These are phyloP conservation scores for Dujonia santamariae DNA, from an alignment of 1,139 yeast genomes.

Conservation along the genomic window DNA sequence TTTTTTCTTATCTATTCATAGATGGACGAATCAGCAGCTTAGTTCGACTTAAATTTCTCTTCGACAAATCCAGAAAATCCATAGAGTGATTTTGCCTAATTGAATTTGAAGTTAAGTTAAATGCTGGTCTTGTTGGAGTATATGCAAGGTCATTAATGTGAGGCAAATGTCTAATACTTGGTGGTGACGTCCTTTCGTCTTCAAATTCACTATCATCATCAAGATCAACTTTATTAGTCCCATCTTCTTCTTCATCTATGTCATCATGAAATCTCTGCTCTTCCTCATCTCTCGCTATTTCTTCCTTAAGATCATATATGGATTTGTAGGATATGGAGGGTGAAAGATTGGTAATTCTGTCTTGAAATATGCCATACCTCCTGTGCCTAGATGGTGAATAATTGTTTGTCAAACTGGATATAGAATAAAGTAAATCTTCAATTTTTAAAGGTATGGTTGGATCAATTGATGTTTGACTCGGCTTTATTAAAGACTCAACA, in stretches of 20 bases:
- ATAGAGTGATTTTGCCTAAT: background rate
- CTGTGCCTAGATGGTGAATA: background rate
- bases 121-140: background rate
- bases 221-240: background rate
- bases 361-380: constrained; percentile 15
- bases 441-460: no score
- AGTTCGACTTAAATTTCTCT: background rate
- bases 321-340: constrained; percentile 15
- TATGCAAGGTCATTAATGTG: background rate
- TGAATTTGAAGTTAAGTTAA: constrained; percentile 1
- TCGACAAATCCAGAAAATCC: background rate
- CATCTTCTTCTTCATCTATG: background rate
- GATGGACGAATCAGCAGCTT: constrained; percentile 3
- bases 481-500: background rate
- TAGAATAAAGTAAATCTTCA: no score
- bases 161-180: background rate
- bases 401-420: no score
- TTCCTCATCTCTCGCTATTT: background rate
- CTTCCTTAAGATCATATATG: constrained; percentile 6
- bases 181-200: constrained; percentile 11
- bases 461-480: background rate
- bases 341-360: constrained; percentile 13
- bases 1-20: background rate
- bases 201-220: constrained; percentile 19
- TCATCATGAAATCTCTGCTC: constrained; percentile 1